Conservation (phyloP, 2,329 filamentous ascomycete species). For the Ustilaginoidea virens region DNA sequence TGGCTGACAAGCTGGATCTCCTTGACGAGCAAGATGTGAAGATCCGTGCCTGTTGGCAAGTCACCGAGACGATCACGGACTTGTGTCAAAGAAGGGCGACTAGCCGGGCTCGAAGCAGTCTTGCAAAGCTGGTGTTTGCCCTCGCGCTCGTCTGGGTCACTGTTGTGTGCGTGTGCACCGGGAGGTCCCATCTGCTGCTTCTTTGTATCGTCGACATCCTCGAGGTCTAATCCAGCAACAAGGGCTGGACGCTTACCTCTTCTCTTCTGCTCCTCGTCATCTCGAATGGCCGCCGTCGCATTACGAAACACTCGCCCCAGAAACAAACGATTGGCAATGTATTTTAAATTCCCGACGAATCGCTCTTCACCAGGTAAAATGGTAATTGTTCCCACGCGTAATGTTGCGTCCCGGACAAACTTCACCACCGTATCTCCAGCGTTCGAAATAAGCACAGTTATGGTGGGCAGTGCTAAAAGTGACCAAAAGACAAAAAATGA, state of each 20-base stretch:
- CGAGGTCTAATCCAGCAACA: constrained; percentile 3
- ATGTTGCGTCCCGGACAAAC: constrained; percentile 36
- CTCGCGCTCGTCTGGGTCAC: constrained; percentile 2
- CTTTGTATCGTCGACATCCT: constrained; percentile 2
- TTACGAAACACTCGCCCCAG: constrained; percentile 25
- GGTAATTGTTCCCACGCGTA: constrained; percentile 41
- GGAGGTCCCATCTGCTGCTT: constrained; percentile 2
- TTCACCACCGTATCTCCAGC: constrained; percentile 74
- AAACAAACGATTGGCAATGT: constrained; percentile 25
- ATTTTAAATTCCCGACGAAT: constrained; percentile 28
- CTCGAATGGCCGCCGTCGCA: background rate
- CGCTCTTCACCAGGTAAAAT: constrained; percentile 42
- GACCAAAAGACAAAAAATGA: constrained; percentile 93
- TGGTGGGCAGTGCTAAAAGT: constrained; percentile 69
- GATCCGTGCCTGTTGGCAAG: constrained; percentile 30
- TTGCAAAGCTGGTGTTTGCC: constrained; percentile 5
- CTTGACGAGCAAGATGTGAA: constrained; percentile 51
- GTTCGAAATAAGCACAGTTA: constrained; percentile 73
- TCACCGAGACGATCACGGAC: constrained; percentile 19
- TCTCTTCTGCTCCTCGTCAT: constrained; percentile 3
- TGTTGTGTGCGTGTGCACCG: background rate
- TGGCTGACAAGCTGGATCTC: constrained; percentile 51
- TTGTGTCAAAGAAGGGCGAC: constrained; percentile 18
- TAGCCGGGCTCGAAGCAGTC: constrained; percentile 1
- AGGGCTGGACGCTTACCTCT: background rate